Base-by-base conservation (phyloP, 345 rosid species). In the Euphorbia peplus region DNA sequence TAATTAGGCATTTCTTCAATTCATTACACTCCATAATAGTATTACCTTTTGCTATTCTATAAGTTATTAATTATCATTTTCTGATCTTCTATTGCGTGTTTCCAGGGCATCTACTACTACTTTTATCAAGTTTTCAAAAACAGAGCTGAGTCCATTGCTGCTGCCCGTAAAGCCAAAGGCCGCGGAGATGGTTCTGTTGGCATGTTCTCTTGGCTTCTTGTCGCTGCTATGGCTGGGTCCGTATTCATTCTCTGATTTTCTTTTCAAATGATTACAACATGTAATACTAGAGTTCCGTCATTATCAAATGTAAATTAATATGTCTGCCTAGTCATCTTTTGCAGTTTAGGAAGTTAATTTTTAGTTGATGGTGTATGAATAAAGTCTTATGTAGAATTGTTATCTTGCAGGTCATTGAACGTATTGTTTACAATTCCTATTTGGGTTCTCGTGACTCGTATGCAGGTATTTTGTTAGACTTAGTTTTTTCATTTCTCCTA, bases 401-500 rank as follows among this genome's bases (percentile, higher is more conserved):
- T 63, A 46, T 48, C n/a, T 41, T 73, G 79, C 82, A 87, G 92
- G 72, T 81, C 90, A 50, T 75, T 87, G 78, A 87, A 87, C 81
- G 92, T 87, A 19, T 72, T 85, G 74, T 72, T 87, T 59, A 87
- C 90, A 50, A 83, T 28, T 47, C 92, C 90, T 0, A 83, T 85
- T 54, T 87, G 92, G 90, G 88, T 87, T 63, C 89, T 87, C 26
- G 87, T 87, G 52, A 87, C 87, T 29, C 90, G 92, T 15, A 87
- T 87, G 90, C 88, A 85, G 92, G 92, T 87, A 21, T 74, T 21
- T 66, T 18, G 8, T 42, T 4, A 16, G 13, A 21, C 21, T 47
- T 39, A 39, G 11, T 4, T 60, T 19, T 44, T 4, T 68, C 21
- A 41, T 39, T 66, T 50, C 35, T 32, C 59, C 29, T 32, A 35